Percentiles rank a stretch among this genome's conserved stretches.
Conservation (phyloP, 257 asterid genomes). For the Nicotiana tabacum region DNA sequence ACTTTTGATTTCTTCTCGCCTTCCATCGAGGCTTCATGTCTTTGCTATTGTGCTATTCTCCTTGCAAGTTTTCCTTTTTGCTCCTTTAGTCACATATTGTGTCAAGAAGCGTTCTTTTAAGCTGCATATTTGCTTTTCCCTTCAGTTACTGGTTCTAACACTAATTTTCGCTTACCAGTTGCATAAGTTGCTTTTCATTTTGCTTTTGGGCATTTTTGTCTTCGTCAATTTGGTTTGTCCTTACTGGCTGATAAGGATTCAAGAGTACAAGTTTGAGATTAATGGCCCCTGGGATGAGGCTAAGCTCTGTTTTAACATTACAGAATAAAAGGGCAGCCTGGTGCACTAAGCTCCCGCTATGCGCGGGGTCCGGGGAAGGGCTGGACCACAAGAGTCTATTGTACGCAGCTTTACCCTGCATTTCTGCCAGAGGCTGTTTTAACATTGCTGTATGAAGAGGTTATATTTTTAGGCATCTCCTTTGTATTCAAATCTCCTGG, state of each 20-base stretch:
- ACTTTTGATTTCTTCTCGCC: slow-evolving; percentile 80
- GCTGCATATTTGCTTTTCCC: slow-evolving; percentile 63
- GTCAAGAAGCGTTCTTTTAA: slow-evolving; percentile 62
- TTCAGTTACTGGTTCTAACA: slow-evolving; percentile 46
- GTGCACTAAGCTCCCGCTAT: no score
- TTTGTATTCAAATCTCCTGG: no score
- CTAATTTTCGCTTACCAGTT: slow-evolving; percentile 39
- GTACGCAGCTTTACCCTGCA: no score
- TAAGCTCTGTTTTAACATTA: slow-evolving; percentile 73
- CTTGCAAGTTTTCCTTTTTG: slow-evolving; percentile 80
- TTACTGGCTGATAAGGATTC: slow-evolving; percentile 85
- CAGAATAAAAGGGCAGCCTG: slow-evolving; percentile 15
- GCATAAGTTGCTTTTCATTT: slow-evolving; percentile 54
- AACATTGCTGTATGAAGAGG: slow-evolving; percentile 50
- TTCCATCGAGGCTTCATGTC: slow-evolving; percentile 82
- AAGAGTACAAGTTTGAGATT: slow-evolving; percentile 86
- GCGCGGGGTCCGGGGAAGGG: no score
- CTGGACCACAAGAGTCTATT: no score
- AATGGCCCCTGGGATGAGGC: slow-evolving; percentile 99
- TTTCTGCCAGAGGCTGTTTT: slow-evolving; percentile 28
- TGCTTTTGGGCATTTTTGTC: slow-evolving; percentile 45
- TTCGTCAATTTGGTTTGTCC: slow-evolving; percentile 84
- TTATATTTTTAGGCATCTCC: neutral
- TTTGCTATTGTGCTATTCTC: slow-evolving; percentile 79
- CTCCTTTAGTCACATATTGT: slow-evolving; percentile 69